Conservation (phyloP, 805 yeast genomes). For the Deakozyma indianensis region DNA sequence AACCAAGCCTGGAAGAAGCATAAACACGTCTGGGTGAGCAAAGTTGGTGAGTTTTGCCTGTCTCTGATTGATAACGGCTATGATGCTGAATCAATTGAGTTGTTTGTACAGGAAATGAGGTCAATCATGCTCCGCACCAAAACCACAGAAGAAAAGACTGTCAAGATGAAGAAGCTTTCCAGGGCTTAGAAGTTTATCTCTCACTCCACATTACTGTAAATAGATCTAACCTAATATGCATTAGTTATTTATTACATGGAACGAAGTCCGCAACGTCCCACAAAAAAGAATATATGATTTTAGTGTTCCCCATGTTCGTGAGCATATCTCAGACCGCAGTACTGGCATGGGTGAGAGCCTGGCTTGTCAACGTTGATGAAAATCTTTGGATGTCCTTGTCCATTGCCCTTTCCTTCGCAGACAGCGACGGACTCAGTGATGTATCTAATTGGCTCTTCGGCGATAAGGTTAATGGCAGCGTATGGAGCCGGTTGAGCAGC, state of each 20-base stretch:
- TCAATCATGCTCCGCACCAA: not conserved
- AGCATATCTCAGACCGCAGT: slow-evolving; percentile 33
- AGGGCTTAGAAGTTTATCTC: too few relatives aligned
- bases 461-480: slow-evolving; percentile 75
- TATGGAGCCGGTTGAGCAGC: slow-evolving; percentile 60
- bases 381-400: slow-evolving; percentile 74
- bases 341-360: slow-evolving; percentile 59
- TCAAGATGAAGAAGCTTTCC: not conserved
- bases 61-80: not conserved
- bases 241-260: too few relatives aligned
- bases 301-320: slow-evolving; percentile 6
- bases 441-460: slow-evolving; percentile 55
- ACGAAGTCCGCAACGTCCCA: too few relatives aligned
- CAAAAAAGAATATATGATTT: not conserved
- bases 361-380: slow-evolving; percentile 71
- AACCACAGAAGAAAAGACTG: not conserved
- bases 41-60: slow-evolving; percentile 3
- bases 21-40: slow-evolving; percentile 4
- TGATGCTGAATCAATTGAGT: not conserved
- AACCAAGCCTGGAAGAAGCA: slow-evolving; percentile 5
- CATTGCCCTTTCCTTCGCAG: slow-evolving; percentile 51
- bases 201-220: too few relatives aligned
- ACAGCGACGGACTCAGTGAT: slow-evolving; percentile 54
- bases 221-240: too few relatives aligned
- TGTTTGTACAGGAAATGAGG: not conserved